Evolutionary conservation across 768 basidiomycete genomes (phyloP).

Genomic region (Mycena floridula): DNA sequence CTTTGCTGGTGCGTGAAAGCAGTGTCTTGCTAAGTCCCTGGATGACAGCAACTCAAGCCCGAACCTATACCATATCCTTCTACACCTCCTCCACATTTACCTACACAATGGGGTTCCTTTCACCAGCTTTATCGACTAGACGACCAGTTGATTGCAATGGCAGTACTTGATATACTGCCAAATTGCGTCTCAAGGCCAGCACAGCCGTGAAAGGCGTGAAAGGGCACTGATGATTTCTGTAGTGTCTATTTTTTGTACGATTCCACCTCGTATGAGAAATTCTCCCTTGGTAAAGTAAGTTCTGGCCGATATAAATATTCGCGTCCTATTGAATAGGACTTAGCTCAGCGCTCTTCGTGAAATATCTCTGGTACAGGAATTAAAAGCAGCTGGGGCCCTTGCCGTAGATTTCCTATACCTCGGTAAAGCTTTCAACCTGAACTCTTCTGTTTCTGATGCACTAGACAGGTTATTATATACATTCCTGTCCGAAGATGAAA

Average conservation of each 20-base stretch:
- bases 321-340: background rate
- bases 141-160: slow-evolving; percentile 75
- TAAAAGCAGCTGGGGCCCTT: slow-evolving; percentile 59
- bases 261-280: slow-evolving; percentile 49
- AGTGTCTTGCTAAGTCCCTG: background rate
- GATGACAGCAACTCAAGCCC: too few species aligned
- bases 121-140: slow-evolving; percentile 87
- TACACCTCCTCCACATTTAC: slow-evolving; percentile 50
- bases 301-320: slow-evolving; percentile 1
- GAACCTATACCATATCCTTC: slow-evolving; percentile 55
- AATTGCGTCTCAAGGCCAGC: slow-evolving; percentile 65
- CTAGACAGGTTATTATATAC: slow-evolving; percentile 79
- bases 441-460: background rate
- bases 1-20: too few species aligned
- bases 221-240: slow-evolving; percentile 3
- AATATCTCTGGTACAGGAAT: slow-evolving; percentile 65
- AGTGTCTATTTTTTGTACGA: slow-evolving; percentile 90
- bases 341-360: slow-evolving; percentile 87
- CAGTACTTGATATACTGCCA: slow-evolving; percentile 87
- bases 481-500: slow-evolving; percentile 90
- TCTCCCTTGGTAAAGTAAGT: slow-evolving; percentile 73
- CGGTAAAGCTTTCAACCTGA: slow-evolving; percentile 44
- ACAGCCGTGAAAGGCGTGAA: background rate
- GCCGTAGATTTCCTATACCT: slow-evolving; percentile 75
- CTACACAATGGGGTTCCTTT: slow-evolving; percentile 82